Percentiles rank a stretch among this genome's conserved stretches.
phyloP scores from a whole-genome alignment of 768 basidiomycete species.

The Naematelia encephala region DNA sequence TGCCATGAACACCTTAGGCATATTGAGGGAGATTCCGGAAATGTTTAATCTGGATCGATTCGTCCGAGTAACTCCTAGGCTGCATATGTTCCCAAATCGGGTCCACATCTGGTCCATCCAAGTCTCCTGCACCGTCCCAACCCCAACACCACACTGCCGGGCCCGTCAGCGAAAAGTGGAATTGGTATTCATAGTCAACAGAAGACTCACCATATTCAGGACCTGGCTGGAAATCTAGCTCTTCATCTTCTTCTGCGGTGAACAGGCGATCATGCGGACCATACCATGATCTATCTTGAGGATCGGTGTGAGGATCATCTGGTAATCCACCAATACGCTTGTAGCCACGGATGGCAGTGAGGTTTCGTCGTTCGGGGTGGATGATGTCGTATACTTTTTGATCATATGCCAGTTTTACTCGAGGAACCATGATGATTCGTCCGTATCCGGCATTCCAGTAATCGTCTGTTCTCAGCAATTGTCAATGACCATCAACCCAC shows the following conservation, averaged over 20 bases:
- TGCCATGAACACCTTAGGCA: neutral
- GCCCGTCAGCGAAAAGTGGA: slow-evolving; percentile 8
- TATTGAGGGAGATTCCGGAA: slow-evolving; percentile 29
- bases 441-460: slow-evolving; percentile 97
- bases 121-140: slow-evolving; percentile 97
- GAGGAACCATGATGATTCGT: slow-evolving; percentile 93
- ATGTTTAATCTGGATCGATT: slow-evolving; percentile 69
- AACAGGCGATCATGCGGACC: slow-evolving; percentile 95
- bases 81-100: slow-evolving; percentile 88
- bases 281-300: slow-evolving; percentile 96
- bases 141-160: slow-evolving; percentile 99
- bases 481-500: slow-evolving; percentile 23
- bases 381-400: slow-evolving; percentile 88
- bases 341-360: slow-evolving; percentile 94
- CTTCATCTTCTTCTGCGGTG: slow-evolving; percentile 76
- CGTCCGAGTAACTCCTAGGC: slow-evolving; percentile 59
- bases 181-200: neutral
- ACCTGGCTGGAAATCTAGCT: slow-evolving; percentile 71
- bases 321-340: slow-evolving; percentile 91
- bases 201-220: slow-evolving; percentile 74
- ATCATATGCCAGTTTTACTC: slow-evolving; percentile 96
- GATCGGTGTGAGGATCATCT: slow-evolving; percentile 92
- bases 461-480: slow-evolving; percentile 57
- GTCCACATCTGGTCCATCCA: slow-evolving; percentile 96
- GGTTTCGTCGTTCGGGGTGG: slow-evolving; percentile 81